Evolutionary conservation across 2,329 filamentous ascomycete genomes (phyloP).

Genomic region (Epichloe hybrida): DNA sequence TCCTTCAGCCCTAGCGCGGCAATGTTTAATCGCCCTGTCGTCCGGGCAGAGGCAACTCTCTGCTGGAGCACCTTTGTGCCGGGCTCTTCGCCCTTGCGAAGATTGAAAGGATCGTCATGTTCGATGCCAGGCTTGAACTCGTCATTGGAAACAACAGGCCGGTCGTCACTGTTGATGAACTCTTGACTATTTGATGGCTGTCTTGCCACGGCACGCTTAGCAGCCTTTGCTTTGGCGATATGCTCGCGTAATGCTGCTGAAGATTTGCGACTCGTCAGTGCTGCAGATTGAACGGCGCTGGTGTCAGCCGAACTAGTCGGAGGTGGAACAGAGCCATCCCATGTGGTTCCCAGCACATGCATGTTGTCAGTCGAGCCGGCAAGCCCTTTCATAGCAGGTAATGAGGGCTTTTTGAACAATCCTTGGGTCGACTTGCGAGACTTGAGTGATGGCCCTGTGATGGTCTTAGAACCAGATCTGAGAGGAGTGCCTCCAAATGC

Average conservation of each 20-base stretch:
- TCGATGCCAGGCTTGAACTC: conserved; percentile 36
- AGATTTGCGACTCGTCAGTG: conserved; percentile 41
- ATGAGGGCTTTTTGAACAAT: conserved; percentile 38
- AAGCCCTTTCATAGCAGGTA: conserved; percentile 23
- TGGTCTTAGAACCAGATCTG: conserved; percentile 32
- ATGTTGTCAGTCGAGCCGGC: conserved; percentile 2
- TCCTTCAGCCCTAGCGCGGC: conserved; percentile 67
- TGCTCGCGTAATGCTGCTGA: conserved; percentile 75
- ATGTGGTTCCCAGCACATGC: conserved; percentile 8
- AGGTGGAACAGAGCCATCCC: conserved; percentile 19
- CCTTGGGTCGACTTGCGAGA: conserved; percentile 39
- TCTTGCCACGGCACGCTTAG: conserved; percentile 43
- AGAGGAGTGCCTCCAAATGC: conserved; percentile 14
- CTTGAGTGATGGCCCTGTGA: conserved; percentile 32
- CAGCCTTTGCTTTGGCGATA: conserved; percentile 84
- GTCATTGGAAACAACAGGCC: conserved; percentile 32
- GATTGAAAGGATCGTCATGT: conserved; percentile 56
- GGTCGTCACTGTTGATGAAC: conserved; percentile 3
- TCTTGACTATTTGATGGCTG: conserved; percentile 15
- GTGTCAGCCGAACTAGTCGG: conserved; percentile 8
- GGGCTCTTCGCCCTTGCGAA: conserved; percentile 41
- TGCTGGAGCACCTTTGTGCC: conserved; percentile 57
- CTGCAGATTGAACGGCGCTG: conserved; percentile 9
- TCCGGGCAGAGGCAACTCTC: conserved; percentile 58
- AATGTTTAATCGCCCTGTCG: conserved; percentile 75